Base-by-base conservation (phyloP, 148 eudicot species). In the Polygonum aviculare region DNA sequence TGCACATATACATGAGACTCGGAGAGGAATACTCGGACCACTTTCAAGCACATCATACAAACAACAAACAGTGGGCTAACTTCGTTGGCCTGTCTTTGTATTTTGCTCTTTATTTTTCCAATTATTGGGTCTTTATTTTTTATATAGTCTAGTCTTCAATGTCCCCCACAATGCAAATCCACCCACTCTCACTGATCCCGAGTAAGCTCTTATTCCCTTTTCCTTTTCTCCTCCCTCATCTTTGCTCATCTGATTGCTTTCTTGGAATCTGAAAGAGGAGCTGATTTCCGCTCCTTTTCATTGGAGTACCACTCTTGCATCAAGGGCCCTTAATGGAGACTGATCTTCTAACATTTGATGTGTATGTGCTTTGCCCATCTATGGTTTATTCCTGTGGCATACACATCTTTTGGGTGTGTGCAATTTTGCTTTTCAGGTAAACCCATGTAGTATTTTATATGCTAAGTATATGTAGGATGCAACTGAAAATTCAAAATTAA, bases 101-200 rank as follows among this genome's bases (percentile, higher is more conserved):
- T 67, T 67, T 65, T 72, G 35, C 52, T n/a, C 31, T 26, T 26
- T 26, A 0, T 48, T 48, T 44, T 72, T 72, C 74, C 74, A 72
- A 72, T 72, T 72, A 72, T 72, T 72, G 74, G 74, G 74, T 72
- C 54, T 72, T 41, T 48, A 48, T 72, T 41, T 72, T 72, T 72
- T 72, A 21, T 44, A 41, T 45, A 36, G 52, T 72, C 67, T 39
- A 48, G 49, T 71, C 51, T 71, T 71, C 12, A 16, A 72, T 72
- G 74, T 45, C 74, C 74, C 74, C 74, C 74, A 72, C 74, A 72
- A 45, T 41, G 36, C 33, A 44, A 36, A 72, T 48, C 74, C 74
- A 72, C 74, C 54, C 74, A 44, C 74, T 72, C 74, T 48, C 74
- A 44, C 74, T 72, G 74, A 72, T 72, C 74, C 74, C 74, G 74